These are phyloP conservation scores for Golovinomyces cichoracearum DNA, from an alignment of 2,329 filamentous ascomycete species.

Conservation along the genomic window DNA sequence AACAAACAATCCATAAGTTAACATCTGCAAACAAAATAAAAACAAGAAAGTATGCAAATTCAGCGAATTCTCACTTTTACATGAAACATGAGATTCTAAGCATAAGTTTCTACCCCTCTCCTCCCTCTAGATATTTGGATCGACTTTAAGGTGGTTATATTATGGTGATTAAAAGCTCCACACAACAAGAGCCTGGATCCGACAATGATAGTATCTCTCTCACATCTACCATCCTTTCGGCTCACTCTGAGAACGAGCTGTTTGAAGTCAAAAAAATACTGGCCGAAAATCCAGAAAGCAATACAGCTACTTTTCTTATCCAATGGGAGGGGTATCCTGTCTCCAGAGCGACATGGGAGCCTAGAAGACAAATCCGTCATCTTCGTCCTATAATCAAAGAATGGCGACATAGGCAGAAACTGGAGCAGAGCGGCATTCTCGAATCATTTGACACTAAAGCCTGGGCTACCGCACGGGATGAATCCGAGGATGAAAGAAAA, in stretches of 20 bases:
- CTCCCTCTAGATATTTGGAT: neutral
- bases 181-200: constrained; percentile 12
- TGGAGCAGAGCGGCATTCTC: neutral
- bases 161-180: neutral
- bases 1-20: neutral
- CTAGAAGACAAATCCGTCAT: constrained; percentile 13
- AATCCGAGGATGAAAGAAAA: constrained; percentile 1
- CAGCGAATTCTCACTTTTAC: no score
- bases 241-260: constrained; percentile 4
- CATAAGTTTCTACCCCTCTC: no score
- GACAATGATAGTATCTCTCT: constrained; percentile 29
- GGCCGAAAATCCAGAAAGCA: constrained; percentile 19
- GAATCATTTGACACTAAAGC: constrained; percentile 1
- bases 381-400: constrained; percentile 15
- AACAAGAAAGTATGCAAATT: neutral
- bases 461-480: neutral
- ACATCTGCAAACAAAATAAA: neutral
- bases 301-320: constrained; percentile 27
- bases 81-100: no score
- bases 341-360: constrained; percentile 30
- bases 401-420: constrained; percentile 1
- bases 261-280: constrained; percentile 23
- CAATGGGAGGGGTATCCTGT: constrained; percentile 36
- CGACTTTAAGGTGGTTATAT: neutral
- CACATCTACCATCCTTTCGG: constrained; percentile 20